phyloP scores from a whole-genome alignment of 768 basidiomycete species.

The Clathrus columnatus region DNA sequence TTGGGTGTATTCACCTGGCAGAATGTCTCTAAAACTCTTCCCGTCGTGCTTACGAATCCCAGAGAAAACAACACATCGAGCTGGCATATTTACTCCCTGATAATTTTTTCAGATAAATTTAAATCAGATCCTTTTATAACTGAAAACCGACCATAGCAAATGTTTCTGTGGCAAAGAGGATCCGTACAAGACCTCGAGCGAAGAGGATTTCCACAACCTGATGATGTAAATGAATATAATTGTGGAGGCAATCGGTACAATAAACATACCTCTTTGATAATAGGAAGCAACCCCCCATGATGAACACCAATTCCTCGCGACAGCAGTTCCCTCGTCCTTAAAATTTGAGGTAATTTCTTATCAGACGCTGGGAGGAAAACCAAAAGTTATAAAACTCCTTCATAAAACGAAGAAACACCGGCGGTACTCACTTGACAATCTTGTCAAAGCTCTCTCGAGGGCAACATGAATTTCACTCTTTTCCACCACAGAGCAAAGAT shows the following conservation, averaged over 20 bases:
- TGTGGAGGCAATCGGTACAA: neutral
- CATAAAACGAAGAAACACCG: neutral
- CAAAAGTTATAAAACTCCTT: slow-evolving; percentile 5
- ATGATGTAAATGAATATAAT: slow-evolving; percentile 4
- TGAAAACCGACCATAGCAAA: slow-evolving; percentile 83
- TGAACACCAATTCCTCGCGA: slow-evolving; percentile 94
- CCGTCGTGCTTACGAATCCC: slow-evolving; percentile 94
- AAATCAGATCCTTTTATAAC: neutral
- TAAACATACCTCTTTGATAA: slow-evolving; percentile 84
- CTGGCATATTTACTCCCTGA: slow-evolving; percentile 99
- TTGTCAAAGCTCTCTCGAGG: slow-evolving; percentile 82
- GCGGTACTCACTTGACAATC: slow-evolving; percentile 79
- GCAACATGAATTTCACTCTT: slow-evolving; percentile 96
- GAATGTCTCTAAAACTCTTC: slow-evolving; percentile 77
- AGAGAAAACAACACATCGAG: slow-evolving; percentile 94
- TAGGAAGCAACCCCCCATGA: slow-evolving; percentile 91
- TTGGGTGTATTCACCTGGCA: slow-evolving; percentile 93
- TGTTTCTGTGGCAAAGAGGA: slow-evolving; percentile 96
- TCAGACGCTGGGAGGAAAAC: slow-evolving; percentile 60
- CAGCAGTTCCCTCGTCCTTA: slow-evolving; percentile 80
- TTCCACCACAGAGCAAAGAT: slow-evolving; percentile 82
- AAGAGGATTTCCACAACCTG: slow-evolving; percentile 96
- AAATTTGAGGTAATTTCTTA: slow-evolving; percentile 87
- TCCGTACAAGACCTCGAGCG: slow-evolving; percentile 89
- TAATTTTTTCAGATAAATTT: neutral